These are phyloP conservation scores for Epichloe sp. DNA, from an alignment of 2,329 filamentous ascomycete genomes.

Conservation along the genomic window DNA sequence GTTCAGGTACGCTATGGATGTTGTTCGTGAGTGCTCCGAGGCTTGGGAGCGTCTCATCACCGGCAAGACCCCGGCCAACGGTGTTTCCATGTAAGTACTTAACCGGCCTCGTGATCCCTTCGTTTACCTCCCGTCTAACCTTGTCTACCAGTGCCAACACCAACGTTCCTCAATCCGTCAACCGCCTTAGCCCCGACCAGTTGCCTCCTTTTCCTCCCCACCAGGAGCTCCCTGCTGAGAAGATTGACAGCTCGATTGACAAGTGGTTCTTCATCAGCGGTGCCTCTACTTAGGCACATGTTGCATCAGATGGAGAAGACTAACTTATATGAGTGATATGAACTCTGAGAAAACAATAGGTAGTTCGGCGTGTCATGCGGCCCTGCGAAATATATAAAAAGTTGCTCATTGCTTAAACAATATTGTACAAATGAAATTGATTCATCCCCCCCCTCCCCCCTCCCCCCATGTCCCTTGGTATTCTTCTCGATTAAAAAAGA, in stretches of 20 bases:
- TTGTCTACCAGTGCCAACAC: conserved; percentile 58
- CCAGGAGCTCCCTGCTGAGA: conserved; percentile 71
- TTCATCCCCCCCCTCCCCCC: conserved; percentile 2
- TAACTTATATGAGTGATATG: not conserved
- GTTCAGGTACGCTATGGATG: conserved; percentile 75
- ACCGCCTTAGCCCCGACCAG: conserved; percentile 55
- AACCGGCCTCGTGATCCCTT: not conserved
- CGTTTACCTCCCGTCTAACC: conserved; percentile 9
- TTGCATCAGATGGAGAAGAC: not conserved
- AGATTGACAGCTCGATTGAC: conserved; percentile 93
- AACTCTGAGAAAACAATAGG: conserved; percentile 7
- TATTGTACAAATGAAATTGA: conserved; percentile 9
- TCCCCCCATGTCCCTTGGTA: not conserved
- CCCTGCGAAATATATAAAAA: conserved; percentile 18
- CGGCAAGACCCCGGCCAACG: conserved; percentile 69
- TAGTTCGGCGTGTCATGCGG: not conserved
- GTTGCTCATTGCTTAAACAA: conserved; percentile 1
- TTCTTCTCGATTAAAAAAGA: not conserved
- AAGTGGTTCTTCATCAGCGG: conserved; percentile 99
- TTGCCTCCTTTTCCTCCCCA: conserved; percentile 64
- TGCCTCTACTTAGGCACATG: conserved; percentile 56
- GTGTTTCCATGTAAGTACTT: conserved; percentile 65
- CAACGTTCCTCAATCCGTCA: conserved; percentile 58
- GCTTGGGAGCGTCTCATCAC: conserved; percentile 94
- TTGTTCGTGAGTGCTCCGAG: conserved; percentile 90